Evolutionary conservation across 306 rosid genomes (phyloP).

Genomic region (Aeschynomene evenia): DNA sequence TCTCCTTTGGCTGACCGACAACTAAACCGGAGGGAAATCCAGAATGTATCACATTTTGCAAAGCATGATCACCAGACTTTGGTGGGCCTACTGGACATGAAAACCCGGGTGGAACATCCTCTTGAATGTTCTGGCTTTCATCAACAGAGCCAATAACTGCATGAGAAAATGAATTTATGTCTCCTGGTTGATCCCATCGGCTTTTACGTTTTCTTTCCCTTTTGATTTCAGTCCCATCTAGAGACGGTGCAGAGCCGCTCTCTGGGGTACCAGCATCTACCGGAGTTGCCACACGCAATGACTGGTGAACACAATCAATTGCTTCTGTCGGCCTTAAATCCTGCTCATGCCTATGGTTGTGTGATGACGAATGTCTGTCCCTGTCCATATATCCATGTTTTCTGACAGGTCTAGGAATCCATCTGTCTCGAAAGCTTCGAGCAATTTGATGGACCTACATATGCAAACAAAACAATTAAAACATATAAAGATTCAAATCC

Average conservation of each 20-base stretch:
- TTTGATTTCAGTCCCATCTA: conserved; percentile 38
- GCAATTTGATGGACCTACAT: conserved; percentile 97
- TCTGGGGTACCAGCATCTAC: conserved; percentile 51
- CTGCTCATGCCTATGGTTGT: conserved; percentile 58
- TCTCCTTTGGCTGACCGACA: conserved; percentile 72
- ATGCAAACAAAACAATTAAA: conserved; percentile 28
- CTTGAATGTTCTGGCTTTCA: conserved; percentile 48
- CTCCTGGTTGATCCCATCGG: conserved; percentile 98
- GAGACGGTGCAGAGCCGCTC: conserved; percentile 42
- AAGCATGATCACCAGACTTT: conserved; percentile 34
- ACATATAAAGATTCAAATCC: conserved; percentile 12
- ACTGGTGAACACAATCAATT: conserved; percentile 53
- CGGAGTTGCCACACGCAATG: conserved; percentile 36
- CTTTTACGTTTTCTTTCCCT: conserved; percentile 70
- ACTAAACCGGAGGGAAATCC: conserved; percentile 40
- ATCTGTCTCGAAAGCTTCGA: conserved; percentile 89
- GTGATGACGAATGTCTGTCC: conserved; percentile 56
- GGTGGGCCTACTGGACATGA: conserved; percentile 53
- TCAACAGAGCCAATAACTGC: conserved; percentile 35
- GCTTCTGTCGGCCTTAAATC: conserved; percentile 63
- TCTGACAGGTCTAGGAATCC: conserved; percentile 69
- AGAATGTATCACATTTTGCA: conserved; percentile 34
- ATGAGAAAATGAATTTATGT: conserved; percentile 41
- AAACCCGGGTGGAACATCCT: conserved; percentile 95
- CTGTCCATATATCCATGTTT: conserved; percentile 60